These are phyloP conservation scores for Kregervanrija delftensis DNA, from an alignment of 805 yeast species.

Conservation along the genomic window DNA sequence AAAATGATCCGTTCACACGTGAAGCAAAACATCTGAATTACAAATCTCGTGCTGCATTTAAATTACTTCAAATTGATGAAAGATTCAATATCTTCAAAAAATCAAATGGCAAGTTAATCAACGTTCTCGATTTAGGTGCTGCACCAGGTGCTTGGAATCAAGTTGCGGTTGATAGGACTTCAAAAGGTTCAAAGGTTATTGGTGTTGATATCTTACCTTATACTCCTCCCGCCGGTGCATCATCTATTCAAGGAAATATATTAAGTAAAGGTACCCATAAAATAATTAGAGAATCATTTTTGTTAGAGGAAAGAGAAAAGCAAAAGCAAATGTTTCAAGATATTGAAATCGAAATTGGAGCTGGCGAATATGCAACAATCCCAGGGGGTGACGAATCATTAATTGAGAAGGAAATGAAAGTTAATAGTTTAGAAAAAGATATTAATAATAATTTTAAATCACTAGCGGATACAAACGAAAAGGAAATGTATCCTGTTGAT, in stretches of 20 bases:
- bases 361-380: constrained; percentile 6
- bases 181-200: constrained; percentile 47
- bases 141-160: constrained; percentile 97
- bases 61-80: constrained; percentile 67
- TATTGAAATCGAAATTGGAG: constrained; percentile 11
- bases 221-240: constrained; percentile 74
- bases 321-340: constrained; percentile 7
- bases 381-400: constrained; percentile 11
- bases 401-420: constrained; percentile 13
- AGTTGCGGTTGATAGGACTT: constrained; percentile 54
- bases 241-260: constrained; percentile 84
- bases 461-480: constrained; percentile 1
- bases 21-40: constrained; percentile 59
- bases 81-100: constrained; percentile 48
- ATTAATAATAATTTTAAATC: not conserved
- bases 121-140: constrained; percentile 80
- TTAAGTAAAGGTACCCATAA: constrained; percentile 58
- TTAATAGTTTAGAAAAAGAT: constrained; percentile 5
- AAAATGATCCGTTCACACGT: constrained; percentile 54
- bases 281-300: constrained; percentile 45
- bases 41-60: constrained; percentile 87
- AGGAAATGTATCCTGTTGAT: constrained; percentile 42
- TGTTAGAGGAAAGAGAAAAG: constrained; percentile 25
- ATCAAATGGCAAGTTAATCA: constrained; percentile 6
- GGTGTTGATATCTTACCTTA: constrained; percentile 82